phyloP scores from a whole-genome alignment of 2,329 filamentous ascomycete species.

The Sporothrix protearum region DNA sequence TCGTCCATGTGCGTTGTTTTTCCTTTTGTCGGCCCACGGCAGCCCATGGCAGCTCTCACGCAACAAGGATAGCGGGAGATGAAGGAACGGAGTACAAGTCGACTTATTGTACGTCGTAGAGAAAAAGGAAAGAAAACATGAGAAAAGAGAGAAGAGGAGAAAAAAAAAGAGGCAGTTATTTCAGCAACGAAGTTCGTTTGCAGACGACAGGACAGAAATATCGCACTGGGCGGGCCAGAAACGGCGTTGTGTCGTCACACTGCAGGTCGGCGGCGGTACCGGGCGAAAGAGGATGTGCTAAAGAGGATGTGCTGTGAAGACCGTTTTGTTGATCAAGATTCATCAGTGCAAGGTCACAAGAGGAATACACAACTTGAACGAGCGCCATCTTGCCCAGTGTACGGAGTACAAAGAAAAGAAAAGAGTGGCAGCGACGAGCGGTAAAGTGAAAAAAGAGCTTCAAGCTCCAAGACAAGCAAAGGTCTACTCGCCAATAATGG shows the following conservation, averaged over 20 bases:
- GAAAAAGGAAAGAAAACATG: not conserved
- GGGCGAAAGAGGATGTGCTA: not conserved
- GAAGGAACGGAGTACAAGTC: not conserved
- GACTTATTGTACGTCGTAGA: not conserved
- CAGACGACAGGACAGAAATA: no score
- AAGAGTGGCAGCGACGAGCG: no score
- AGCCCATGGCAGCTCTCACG: conserved; percentile 11
- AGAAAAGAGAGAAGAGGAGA: not conserved
- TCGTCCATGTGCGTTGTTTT: conserved; percentile 2
- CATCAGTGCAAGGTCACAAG: not conserved
- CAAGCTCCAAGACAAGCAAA: no score
- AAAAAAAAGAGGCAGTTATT: no score
- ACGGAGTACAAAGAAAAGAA: no score
- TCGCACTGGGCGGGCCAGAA: conserved; percentile 1
- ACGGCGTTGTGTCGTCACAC: not conserved
- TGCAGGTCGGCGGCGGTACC: conserved; percentile 3
- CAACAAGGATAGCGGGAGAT: not conserved
- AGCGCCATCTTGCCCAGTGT: not conserved
- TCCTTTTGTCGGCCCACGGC: not conserved
- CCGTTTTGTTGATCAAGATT: not conserved
- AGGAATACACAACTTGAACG: not conserved
- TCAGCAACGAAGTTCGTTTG: not conserved
- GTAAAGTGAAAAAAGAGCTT: no score
- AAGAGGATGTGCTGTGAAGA: not conserved
- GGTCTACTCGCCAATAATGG: no score